Evolutionary conservation across 441 rosid species (phyloP).

Genomic region (Adansonia grandidieri): DNA sequence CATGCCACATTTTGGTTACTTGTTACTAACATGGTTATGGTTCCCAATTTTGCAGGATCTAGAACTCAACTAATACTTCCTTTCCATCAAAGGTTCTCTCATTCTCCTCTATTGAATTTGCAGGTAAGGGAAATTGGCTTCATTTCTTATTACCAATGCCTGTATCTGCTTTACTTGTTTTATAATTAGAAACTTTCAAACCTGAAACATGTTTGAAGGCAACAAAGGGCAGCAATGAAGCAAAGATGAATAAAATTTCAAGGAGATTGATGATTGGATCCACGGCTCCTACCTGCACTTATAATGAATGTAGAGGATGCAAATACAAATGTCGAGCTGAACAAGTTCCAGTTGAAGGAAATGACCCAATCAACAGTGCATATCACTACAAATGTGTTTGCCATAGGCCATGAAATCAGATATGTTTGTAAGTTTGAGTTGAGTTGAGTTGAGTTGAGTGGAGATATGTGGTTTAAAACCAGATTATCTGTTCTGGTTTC

Average conservation of each 20-base stretch:
- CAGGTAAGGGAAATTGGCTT: conserved; percentile 36
- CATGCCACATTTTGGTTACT: background rate
- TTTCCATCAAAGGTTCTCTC: conserved; percentile 26
- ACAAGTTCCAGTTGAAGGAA: conserved; percentile 94
- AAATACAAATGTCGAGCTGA: conserved; percentile 90
- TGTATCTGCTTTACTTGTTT: background rate
- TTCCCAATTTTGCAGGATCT: conserved; percentile 44
- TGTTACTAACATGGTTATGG: background rate
- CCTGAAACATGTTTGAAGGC: too few relatives aligned
- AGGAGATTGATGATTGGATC: conserved; percentile 88
- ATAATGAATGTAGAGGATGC: conserved; percentile 92
- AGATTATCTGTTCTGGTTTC: background rate
- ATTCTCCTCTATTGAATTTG: conserved; percentile 30
- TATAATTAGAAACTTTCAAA: too few relatives aligned
- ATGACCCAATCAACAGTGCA: conserved; percentile 86
- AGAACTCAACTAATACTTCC: conserved; percentile 36
- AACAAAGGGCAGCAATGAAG: conserved; percentile 19
- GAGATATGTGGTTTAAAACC: background rate
- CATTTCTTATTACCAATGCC: background rate
- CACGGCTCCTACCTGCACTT: conserved; percentile 86
- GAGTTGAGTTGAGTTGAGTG: too few relatives aligned
- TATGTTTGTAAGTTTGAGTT: too few relatives aligned
- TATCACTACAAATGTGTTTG: conserved; percentile 92
- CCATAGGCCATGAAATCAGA: too few relatives aligned
- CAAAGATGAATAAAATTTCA: conserved; percentile 32